These are phyloP conservation scores for Xylaria hypoxylon DNA, from an alignment of 2,329 filamentous ascomycete genomes.

Conservation along the genomic window DNA sequence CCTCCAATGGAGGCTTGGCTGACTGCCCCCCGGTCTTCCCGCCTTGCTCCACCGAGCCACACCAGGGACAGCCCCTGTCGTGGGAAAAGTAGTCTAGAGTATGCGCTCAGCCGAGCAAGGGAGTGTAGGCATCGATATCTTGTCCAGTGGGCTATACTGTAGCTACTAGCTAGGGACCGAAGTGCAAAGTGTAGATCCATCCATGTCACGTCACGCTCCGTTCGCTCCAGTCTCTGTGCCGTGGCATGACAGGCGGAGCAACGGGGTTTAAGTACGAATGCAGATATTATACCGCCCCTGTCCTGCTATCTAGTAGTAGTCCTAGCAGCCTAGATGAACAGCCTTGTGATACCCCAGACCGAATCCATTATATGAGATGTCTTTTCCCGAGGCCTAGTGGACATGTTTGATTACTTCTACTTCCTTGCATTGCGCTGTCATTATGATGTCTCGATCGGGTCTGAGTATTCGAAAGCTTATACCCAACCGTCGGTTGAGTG, in stretches of 20 bases:
- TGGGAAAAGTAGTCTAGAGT: conserved; percentile 8
- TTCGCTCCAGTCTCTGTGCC: conserved; percentile 19
- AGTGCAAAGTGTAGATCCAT: conserved; percentile 37
- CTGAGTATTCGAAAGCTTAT: conserved; percentile 60
- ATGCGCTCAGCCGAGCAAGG: conserved; percentile 34
- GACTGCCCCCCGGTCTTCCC: conserved; percentile 37
- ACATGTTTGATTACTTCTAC: conserved; percentile 44
- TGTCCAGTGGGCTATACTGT: conserved; percentile 1
- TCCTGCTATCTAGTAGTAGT: conserved; percentile 39
- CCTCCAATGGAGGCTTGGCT: conserved; percentile 36
- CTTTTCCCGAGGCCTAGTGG: conserved; percentile 43
- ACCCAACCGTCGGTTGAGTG: conserved; percentile 49
- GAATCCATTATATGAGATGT: conserved; percentile 47
- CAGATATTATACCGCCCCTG: conserved; percentile 40
- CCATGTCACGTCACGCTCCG: conserved; percentile 43
- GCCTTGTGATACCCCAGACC: conserved; percentile 47
- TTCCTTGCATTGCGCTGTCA: conserved; percentile 47
- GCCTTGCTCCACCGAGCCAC: conserved; percentile 35
- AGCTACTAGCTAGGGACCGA: conserved; percentile 6
- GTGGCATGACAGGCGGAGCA: conserved; percentile 41
- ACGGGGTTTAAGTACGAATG: conserved; percentile 43
- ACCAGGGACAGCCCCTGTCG: conserved; percentile 38
- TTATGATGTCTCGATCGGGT: conserved; percentile 55
- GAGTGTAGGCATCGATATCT: conserved; percentile 34
- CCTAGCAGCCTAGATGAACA: conserved; percentile 31